Conservation (phyloP, 345 rosid genomes). For the Lepidium africanum region DNA sequence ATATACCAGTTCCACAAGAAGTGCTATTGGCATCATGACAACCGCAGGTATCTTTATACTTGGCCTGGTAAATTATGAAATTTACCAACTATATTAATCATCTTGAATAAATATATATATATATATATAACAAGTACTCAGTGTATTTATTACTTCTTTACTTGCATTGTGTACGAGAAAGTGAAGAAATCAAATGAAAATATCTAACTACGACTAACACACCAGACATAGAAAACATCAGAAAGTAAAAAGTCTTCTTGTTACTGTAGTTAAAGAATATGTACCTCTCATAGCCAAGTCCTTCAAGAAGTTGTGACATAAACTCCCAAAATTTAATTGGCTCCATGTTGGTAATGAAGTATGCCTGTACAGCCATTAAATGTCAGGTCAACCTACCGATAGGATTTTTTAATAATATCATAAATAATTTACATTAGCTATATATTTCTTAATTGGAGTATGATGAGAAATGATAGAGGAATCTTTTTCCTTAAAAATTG, state of each 20-base stretch:
- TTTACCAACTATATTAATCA: neutral
- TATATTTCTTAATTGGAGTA: neutral
- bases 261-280: neutral
- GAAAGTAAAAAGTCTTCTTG: neutral
- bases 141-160: neutral
- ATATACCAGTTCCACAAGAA: constrained; percentile 59
- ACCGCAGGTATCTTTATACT: constrained; percentile 72
- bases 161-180: neutral
- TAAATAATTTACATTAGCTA: too few relatives aligned
- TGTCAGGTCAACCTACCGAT: neutral
- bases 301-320: constrained; percentile 57
- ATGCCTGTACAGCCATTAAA: constrained; percentile 49
- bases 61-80: constrained; percentile 46
- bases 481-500: neutral
- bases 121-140: neutral
- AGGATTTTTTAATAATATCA: neutral
- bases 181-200: neutral
- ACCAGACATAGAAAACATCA: neutral
- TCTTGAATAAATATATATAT: neutral
- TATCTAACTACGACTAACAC: neutral
- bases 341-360: constrained; percentile 90
- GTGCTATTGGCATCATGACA: constrained; percentile 81
- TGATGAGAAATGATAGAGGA: neutral
- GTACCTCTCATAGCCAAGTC: constrained; percentile 93
- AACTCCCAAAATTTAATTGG: constrained; percentile 93